Evolutionary conservation across 2,329 filamentous ascomycete genomes (phyloP).

Genomic region (Falciphora oryzae): DNA sequence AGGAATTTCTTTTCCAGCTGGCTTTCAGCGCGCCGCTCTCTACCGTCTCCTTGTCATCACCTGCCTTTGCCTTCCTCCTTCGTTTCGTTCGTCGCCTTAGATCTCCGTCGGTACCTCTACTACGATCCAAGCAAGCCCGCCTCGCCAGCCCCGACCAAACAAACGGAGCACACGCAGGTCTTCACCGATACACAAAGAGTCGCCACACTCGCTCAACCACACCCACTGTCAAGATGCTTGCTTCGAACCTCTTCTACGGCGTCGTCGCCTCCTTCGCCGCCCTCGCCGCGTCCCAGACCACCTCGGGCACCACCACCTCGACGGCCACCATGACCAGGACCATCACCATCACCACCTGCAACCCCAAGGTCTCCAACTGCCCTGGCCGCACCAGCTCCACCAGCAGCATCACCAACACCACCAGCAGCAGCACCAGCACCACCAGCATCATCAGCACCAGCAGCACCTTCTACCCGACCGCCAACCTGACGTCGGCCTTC

Average conservation of each 20-base stretch:
- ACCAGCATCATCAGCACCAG: slow-evolving; percentile 7
- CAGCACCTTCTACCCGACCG: slow-evolving; percentile 15
- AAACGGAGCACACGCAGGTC: too few species aligned
- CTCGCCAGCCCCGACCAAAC: too few species aligned
- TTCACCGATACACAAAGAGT: too few species aligned
- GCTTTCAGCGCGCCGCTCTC: background rate
- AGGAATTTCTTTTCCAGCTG: slow-evolving; percentile 1
- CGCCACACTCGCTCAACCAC: slow-evolving; percentile 3
- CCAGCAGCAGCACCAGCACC: slow-evolving; percentile 18
- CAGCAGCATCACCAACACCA: slow-evolving; percentile 17
- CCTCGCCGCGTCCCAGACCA: slow-evolving; percentile 26
- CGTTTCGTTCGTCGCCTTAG: too few species aligned
- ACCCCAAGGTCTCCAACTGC: slow-evolving; percentile 38
- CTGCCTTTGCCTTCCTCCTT: too few species aligned
- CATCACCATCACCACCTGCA: slow-evolving; percentile 43
- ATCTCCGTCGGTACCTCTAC: too few species aligned
- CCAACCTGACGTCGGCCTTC: slow-evolving; percentile 14
- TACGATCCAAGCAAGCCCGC: too few species aligned
- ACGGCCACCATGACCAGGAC: slow-evolving; percentile 40
- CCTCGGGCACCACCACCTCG: slow-evolving; percentile 34
- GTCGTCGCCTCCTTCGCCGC: slow-evolving; percentile 35
- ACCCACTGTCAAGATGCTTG: slow-evolving; percentile 34
- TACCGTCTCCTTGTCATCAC: slow-evolving; percentile 1
- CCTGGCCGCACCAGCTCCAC: slow-evolving; percentile 27
- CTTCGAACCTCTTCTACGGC: slow-evolving; percentile 33